Evolutionary conservation across 164 flowering plant genomes (phyloP).

Genomic region (Dillenia turbinata): DNA sequence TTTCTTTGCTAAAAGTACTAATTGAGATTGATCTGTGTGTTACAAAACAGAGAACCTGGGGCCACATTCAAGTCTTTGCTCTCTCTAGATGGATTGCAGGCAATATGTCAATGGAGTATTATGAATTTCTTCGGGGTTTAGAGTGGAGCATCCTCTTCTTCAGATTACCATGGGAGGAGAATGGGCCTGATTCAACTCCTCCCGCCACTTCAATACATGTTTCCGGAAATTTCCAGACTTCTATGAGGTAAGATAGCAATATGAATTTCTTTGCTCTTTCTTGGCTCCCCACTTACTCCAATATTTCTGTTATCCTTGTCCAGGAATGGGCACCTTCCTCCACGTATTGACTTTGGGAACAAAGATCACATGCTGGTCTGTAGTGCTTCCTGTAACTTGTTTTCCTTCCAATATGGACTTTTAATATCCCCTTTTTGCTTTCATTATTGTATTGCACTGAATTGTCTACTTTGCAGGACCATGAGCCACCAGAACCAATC

Average conservation of each 20-base stretch:
- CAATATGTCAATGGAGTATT: conserved; percentile 68
- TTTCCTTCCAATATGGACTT: not conserved
- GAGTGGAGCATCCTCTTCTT: conserved; percentile 90
- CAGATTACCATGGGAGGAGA: conserved; percentile 79
- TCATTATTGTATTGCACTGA: conserved; percentile 1
- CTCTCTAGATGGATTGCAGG: conserved; percentile 83
- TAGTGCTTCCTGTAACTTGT: conserved; percentile 49
- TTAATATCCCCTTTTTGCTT: no score
- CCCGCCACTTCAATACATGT: conserved; percentile 18
- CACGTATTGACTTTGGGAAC: conserved; percentile 29
- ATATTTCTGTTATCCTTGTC: conserved; percentile 2
- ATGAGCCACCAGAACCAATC: not conserved
- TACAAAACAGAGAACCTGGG: conserved; percentile 62
- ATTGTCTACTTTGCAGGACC: conserved; percentile 44
- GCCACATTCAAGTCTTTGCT: conserved; percentile 90
- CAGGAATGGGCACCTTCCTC: no score
- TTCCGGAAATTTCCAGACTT: conserved; percentile 14
- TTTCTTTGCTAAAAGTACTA: no score
- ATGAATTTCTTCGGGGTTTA: conserved; percentile 67
- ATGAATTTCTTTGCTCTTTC: conserved; percentile 32
- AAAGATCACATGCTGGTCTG: conserved; percentile 33
- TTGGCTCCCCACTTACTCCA: conserved; percentile 73
- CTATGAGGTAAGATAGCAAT: conserved; percentile 17
- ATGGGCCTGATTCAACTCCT: conserved; percentile 30
- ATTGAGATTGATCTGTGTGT: no score